phyloP scores from a whole-genome alignment of 2,329 filamentous ascomycete genomes.

The Cladorrhinum sp. region DNA sequence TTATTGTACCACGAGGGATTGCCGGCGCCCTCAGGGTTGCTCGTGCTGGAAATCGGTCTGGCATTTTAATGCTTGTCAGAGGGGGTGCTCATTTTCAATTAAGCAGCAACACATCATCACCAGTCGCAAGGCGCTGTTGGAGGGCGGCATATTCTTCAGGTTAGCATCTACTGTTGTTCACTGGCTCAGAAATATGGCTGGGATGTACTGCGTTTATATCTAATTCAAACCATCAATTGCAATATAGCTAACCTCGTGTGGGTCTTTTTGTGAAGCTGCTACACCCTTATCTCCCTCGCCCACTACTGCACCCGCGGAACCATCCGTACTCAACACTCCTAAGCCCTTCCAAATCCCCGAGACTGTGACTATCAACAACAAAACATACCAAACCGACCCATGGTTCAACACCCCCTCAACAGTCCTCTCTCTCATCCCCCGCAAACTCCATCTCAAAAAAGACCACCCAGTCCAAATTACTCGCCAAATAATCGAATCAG shows the following conservation, averaged over 20 bases:
- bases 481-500: constrained; percentile 84
- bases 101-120: neutral
- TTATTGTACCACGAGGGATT: constrained; percentile 18
- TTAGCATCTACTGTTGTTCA: constrained; percentile 20
- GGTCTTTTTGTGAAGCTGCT: neutral
- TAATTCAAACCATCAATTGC: neutral
- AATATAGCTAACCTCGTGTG: neutral
- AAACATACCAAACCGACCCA: constrained; percentile 63
- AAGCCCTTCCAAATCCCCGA: neutral
- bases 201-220: no score
- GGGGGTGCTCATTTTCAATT: constrained; percentile 8
- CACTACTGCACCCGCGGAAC: constrained; percentile 16
- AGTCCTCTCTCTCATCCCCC: constrained; percentile 70
- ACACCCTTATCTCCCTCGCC: constrained; percentile 6
- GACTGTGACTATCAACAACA: constrained; percentile 58
- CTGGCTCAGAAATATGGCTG: neutral
- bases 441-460: constrained; percentile 82
- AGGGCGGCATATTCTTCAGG: constrained; percentile 27
- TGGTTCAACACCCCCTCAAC: constrained; percentile 83
- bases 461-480: constrained; percentile 92
- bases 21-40: constrained; percentile 14
- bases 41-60: constrained; percentile 1
- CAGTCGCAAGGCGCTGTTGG: constrained; percentile 12
- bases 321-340: neutral
- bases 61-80: constrained; percentile 6